Evolutionary conservation across 371 early-diverging fungal species (phyloP), one percentile per base, ranked within the genome.

Genomic region (Actinomucor elegans): DNA sequence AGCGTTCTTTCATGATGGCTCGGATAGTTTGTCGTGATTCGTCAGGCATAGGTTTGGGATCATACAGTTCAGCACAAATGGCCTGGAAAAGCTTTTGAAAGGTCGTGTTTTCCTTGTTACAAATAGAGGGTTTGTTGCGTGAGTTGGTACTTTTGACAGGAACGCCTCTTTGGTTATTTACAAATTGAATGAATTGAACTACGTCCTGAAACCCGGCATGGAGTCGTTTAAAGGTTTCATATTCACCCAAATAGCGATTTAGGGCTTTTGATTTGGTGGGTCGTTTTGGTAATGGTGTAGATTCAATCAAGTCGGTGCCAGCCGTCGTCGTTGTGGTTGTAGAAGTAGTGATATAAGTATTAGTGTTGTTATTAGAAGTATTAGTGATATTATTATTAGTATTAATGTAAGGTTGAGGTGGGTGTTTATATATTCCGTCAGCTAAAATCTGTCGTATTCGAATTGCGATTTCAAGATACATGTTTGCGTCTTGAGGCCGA

Each of bases 161-260:
- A 5, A 72, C 32, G 15, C 74, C 74, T 6, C 74, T 52, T 45
- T 51, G 48, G 17, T 61, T 69, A 36, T 67, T 57, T 17, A 53
- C 23, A 40, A 61, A 69, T 9, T 72, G 61, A 6, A 72, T 55
- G 11, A 55, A 52, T 0, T 34, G 40, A 1, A 37, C 21, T 17
- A 59, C 26, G 8, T 52, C 41, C 15, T 35, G 58, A 23, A 73
- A 27, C 2, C 54, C 53, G 38, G 45, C 47, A 29, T 70, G 66
- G 14, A 64, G 38, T 17, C 76, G 58, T 20, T 67, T 67, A 17
- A 72, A 72, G 23, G 59, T 65, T 27, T 72, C 73, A 9, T 58
- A 59, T 37, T 75, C 70, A 0, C 47, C 44, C 5, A 37, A 4
- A 41, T 55, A 55, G n/a, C 40, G 40, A 36, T 17, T 29, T 29